Conservation (phyloP, 192 early-diverging fungal genomes). For the Phycomyces nitens region DNA sequence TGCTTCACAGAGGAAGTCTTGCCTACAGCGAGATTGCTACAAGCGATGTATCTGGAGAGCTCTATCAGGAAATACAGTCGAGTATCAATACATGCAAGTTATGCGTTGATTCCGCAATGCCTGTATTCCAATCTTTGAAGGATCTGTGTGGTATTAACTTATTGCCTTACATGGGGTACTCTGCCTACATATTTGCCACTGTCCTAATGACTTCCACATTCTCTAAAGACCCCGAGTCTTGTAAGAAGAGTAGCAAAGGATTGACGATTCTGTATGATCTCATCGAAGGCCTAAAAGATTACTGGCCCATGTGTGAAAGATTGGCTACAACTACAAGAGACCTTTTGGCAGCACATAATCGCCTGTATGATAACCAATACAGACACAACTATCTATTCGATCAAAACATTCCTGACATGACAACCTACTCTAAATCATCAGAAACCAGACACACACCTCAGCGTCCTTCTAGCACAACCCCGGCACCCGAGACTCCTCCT, state of each 20-base stretch:
- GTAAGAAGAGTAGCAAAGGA: conserved; percentile 18
- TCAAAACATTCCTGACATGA: background rate
- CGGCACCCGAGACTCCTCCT: background rate
- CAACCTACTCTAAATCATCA: background rate
- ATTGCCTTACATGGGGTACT: conserved; percentile 27
- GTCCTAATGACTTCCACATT: conserved; percentile 29
- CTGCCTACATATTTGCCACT: conserved; percentile 31
- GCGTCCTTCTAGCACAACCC: background rate
- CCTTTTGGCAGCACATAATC: conserved; percentile 18
- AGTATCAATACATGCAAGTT: conserved; percentile 23
- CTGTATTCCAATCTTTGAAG: conserved; percentile 15
- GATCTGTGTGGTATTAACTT: conserved; percentile 24
- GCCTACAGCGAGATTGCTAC: conserved; percentile 19
- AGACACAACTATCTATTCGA: background rate
- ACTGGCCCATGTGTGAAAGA: conserved; percentile 31
- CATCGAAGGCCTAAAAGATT: conserved; percentile 15
- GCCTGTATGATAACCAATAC: conserved; percentile 19
- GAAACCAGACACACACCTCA: background rate
- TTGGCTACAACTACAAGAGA: conserved; percentile 21
- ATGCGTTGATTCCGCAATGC: conserved; percentile 19
- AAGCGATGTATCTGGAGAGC: background rate
- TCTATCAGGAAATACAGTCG: conserved; percentile 9
- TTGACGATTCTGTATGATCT: conserved; percentile 14
- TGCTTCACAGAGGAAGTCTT: conserved; percentile 26
- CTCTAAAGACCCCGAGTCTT: conserved; percentile 11